Conservation (phyloP, 2,329 filamentous ascomycete genomes). For the Fusarium tanahbumbuense region DNA sequence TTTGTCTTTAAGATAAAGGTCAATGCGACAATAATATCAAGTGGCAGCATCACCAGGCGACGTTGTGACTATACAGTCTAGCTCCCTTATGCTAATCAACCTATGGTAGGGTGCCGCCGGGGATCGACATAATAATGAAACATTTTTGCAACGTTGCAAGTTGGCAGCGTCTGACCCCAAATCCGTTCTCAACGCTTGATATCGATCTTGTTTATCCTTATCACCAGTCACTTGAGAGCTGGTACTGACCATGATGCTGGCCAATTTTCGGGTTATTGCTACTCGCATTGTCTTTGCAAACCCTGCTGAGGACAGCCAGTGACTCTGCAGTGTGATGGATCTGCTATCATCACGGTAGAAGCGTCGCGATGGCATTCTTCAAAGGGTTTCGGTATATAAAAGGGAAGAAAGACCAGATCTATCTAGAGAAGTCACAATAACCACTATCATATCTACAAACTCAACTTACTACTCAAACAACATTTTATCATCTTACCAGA, state of each 20-base stretch:
- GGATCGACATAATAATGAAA: background rate
- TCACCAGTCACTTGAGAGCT: conserved; percentile 15
- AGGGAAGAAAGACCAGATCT: background rate
- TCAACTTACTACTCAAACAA: background rate
- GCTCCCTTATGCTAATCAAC: background rate
- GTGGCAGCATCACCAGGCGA: conserved; percentile 8
- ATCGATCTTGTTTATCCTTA: background rate
- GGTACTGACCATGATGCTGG: conserved; percentile 7
- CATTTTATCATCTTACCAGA: background rate
- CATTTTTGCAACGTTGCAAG: conserved; percentile 23
- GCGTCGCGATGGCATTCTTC: rapidly evolving
- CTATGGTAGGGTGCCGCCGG: background rate
- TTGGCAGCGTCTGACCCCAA: background rate
- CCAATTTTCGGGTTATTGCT: background rate
- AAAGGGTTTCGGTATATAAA: background rate
- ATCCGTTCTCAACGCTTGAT: background rate
- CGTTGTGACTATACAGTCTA: background rate
- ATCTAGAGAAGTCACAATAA: background rate
- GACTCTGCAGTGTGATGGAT: conserved; percentile 12
- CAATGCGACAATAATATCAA: background rate
- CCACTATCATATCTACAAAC: background rate
- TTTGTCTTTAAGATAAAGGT: background rate
- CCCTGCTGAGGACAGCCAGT: conserved; percentile 15
- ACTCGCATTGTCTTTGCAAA: background rate
- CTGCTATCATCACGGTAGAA: background rate